Evolutionary conservation across 148 eudicot genomes (phyloP).

Genomic region (Vaccinium vitisidaea): DNA sequence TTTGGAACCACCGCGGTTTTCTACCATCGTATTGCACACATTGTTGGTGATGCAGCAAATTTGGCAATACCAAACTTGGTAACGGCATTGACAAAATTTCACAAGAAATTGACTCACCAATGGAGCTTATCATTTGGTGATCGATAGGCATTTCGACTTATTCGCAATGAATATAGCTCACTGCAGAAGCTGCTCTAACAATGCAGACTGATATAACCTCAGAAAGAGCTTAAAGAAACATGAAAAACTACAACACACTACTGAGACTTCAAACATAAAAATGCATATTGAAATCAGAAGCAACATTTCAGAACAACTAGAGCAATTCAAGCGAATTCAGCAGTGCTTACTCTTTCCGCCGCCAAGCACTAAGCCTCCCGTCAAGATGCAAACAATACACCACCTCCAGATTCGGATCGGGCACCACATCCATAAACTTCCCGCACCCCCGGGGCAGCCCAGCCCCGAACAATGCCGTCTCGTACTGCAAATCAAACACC

Average conservation of each 20-base stretch:
- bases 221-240: background rate
- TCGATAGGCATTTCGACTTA: background rate
- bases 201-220: background rate
- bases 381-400: slow-evolving; percentile 82
- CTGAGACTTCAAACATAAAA: background rate
- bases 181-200: background rate
- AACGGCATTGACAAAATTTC: background rate
- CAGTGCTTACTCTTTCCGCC: slow-evolving; percentile 71
- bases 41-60: background rate
- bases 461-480: slow-evolving; percentile 46
- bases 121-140: background rate
- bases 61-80: background rate
- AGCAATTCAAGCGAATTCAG: background rate
- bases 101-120: background rate
- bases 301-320: background rate
- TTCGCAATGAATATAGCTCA: background rate
- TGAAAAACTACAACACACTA: background rate
- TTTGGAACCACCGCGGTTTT: background rate
- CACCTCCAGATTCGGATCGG: slow-evolving; percentile 65
- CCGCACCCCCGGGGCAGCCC: slow-evolving; percentile 77
- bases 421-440: slow-evolving; percentile 80
- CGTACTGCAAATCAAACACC: slow-evolving; percentile 83
- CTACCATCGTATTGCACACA: background rate
- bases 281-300: background rate
- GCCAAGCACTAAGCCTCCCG: slow-evolving; percentile 88